Base-by-base conservation (phyloP, 371 early-diverging fungal species). In the Mucor saturninus region DNA sequence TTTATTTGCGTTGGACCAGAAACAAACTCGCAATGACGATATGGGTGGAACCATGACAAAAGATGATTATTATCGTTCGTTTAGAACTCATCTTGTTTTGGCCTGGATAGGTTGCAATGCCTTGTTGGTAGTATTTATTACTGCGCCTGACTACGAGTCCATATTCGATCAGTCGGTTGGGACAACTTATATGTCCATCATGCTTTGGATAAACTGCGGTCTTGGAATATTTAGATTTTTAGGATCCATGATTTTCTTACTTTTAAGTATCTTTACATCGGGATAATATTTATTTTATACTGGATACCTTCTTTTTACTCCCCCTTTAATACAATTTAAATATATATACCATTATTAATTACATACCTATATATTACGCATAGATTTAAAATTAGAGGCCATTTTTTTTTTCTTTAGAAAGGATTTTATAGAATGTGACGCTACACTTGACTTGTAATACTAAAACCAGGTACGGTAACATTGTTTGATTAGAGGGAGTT, bases 101-200 rank as follows among this genome's bases (percentile, higher is more conserved):
- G 68, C 71, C n/a, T 98, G 97, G 97, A 86, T 95, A 65, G 83
- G 91, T 58, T 83, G 89, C 61, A 97, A 98, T 67, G 90, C 86
- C 1, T 49, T 91, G 6, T 74, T 98, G 35, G 88, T 94, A 8
- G 85, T 79, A 0, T 58, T 82, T 53, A 73, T 89, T 5, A 86
- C 86, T 9, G 67, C 78, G 1, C 53, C 67, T 5, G 67, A 76
- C 9, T 76, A 72, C 29, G 65, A 69, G 8, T 72, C 72, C 1
- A 55, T 78, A 26, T 75, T 67, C 30, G 49, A 60, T 5, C 46
- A 51, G 2, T 72, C 77, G 0, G 75, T 69, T 5, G 81, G 79
- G n/a, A 89, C 87, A 55, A 80, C 85, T 0, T 96, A 93, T 59
- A 83, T 95, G 71, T 80, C 84, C 29, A 85, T 95, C 55, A 88